Evolutionary conservation across 1,284 basidiomycete species (phyloP).

Genomic region (Chalciporus piperatoides): DNA sequence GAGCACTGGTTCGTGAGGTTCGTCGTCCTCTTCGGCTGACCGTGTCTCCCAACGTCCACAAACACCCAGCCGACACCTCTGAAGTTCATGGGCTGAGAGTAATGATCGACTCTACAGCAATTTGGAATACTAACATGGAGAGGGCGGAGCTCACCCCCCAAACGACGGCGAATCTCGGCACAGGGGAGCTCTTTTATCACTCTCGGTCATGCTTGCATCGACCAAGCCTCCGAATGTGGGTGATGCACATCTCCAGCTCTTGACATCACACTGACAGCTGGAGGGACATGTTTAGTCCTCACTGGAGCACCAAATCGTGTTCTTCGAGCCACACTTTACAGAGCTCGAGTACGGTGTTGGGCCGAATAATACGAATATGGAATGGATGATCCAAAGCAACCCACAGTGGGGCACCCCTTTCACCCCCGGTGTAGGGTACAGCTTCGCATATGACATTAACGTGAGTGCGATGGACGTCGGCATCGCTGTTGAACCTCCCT

Average conservation of each 20-base stretch:
- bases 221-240: conserved; percentile 54
- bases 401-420: conserved; percentile 53
- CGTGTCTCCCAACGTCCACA: neutral
- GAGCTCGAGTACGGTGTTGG: conserved; percentile 61
- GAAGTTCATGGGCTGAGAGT: neutral
- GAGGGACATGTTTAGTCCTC: conserved; percentile 36
- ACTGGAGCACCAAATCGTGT: conserved; percentile 52
- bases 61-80: neutral
- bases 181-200: conserved; percentile 62
- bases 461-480: neutral
- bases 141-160: conserved; percentile 26
- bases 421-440: conserved; percentile 56
- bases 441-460: conserved; percentile 44
- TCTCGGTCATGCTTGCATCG: conserved; percentile 48
- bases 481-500: neutral
- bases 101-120: neutral
- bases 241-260: conserved; percentile 2
- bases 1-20: neutral
- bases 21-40: neutral
- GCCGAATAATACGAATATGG: conserved; percentile 46
- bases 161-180: conserved; percentile 45
- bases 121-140: neutral
- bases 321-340: conserved; percentile 68
- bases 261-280: neutral
- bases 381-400: conserved; percentile 49